These are phyloP conservation scores for Apostasia shenzhenica DNA, from an alignment of 106 monocot species.

Conservation along the genomic window DNA sequence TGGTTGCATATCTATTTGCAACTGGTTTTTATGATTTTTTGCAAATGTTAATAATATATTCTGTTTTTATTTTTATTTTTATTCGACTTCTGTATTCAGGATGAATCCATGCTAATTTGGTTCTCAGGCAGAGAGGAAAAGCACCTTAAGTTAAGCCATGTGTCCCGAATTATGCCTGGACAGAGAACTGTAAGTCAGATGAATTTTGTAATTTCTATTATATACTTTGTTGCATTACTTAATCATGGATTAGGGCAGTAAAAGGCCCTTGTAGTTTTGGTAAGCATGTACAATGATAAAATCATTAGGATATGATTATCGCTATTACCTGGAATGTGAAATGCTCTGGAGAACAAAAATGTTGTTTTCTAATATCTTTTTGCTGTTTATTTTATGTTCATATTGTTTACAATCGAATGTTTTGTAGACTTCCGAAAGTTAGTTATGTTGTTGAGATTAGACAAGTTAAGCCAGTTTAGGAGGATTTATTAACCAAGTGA, in stretches of 20 bases:
- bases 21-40: background rate
- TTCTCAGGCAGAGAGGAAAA: conserved; percentile 99
- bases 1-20: background rate
- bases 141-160: conserved; percentile 87
- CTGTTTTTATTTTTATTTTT: background rate
- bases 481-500: no score
- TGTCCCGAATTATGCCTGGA: conserved; percentile 97
- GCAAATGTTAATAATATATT: background rate
- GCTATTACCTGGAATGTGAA: no score
- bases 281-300: background rate
- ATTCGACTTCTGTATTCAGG: conserved; percentile 45
- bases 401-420: no score
- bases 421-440: no score
- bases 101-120: conserved; percentile 93
- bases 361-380: no score
- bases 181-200: conserved; percentile 73
- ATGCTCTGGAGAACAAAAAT: no score
- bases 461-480: no score
- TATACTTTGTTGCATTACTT: no score
- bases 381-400: no score
- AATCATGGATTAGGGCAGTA: no score
- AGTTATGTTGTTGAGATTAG: no score
- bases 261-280: background rate
- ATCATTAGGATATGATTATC: no score
- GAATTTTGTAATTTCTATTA: background rate